A percentile compares a stretch with the other conserved stretches of the same genome.
phyloP scores from a whole-genome alignment of 1,284 basidiomycete species.

The Thelephora terrestris region DNA sequence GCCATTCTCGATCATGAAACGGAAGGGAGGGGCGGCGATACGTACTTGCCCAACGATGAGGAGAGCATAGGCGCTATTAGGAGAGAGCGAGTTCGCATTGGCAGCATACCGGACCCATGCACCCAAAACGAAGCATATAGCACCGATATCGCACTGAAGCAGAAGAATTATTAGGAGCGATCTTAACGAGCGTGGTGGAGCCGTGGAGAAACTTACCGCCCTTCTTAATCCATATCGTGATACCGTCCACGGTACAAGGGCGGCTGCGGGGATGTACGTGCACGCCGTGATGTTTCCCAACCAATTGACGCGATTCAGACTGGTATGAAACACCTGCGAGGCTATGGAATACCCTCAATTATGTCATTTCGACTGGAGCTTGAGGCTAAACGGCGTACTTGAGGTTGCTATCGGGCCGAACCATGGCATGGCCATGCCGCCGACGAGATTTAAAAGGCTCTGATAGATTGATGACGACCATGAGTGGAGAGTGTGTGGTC shows the following conservation, averaged over 20 bases:
- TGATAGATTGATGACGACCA: slow-evolving; percentile 15
- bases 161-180: background rate
- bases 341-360: background rate
- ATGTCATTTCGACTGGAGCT: too few relatives aligned
- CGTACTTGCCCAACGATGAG: slow-evolving; percentile 61
- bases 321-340: background rate
- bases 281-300: slow-evolving; percentile 56
- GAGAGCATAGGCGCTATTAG: slow-evolving; percentile 42
- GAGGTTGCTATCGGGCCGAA: slow-evolving; percentile 69
- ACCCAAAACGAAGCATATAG: slow-evolving; percentile 41
- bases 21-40: background rate
- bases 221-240: slow-evolving; percentile 48
- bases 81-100: slow-evolving; percentile 41
- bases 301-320: slow-evolving; percentile 49
- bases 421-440: slow-evolving; percentile 59
- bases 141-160: slow-evolving; percentile 45
- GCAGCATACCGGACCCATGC: slow-evolving; percentile 70
- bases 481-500: background rate
- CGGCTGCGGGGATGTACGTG: slow-evolving; percentile 49
- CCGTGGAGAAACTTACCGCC: slow-evolving; percentile 34
- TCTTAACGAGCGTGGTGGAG: background rate
- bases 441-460: slow-evolving; percentile 50
- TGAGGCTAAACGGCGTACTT: slow-evolving; percentile 27
- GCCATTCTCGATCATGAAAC: background rate
- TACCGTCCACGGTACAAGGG: slow-evolving; percentile 45